Base-by-base conservation (phyloP, 345 rosid species). In the Aquilaria sinensis region DNA sequence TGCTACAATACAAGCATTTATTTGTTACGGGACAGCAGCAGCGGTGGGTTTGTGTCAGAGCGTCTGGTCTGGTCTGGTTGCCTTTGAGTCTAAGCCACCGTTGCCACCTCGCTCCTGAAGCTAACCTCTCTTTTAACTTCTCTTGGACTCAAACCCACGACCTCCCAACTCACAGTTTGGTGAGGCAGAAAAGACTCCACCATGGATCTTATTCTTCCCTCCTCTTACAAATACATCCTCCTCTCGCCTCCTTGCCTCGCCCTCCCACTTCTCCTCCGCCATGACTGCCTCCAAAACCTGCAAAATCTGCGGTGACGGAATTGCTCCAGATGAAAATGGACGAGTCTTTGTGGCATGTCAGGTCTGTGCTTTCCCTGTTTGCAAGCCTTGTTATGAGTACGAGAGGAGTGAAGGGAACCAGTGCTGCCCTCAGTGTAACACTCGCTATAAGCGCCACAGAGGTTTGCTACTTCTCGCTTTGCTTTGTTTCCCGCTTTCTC, bases 321-420 rank as follows among this genome's bases (percentile, higher is more conserved):
- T 94, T 34, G 92, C 76, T 55, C 62, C 63, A 3, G 65, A 57
- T 10, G 89, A 85, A 52, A 80, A 85, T 62, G 97, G 97, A 3
- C 72, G 70, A 56, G 9, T 61, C 53, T 90, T 94, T 56, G 86
- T 81, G 6, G 99, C 97, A 10, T 94, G 99, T 43, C 76, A 78
- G 23, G 89, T 81, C 33, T 90, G 97, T 37, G 80, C 83, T 2
- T 94, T 83, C 75, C 96, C 99, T 0, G 89, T 94, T 63, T 94
- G 99, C 62, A 78, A 67, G 67, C 92, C 97, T 62, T 94, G 99
- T 66, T 94, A 88, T 53, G 96, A 83, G 64, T 94, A 90, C 10
- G 99, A 94, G 66, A 79, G 95, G 72, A 88, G 92, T 53, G 95
- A 86, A 61, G 99, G 97, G 15, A 86, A 74, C 73, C 92, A 85